Evolutionary conservation across 768 basidiomycete species (phyloP), one percentile per base, ranked within the genome.

Genomic region (Imleria badia): DNA sequence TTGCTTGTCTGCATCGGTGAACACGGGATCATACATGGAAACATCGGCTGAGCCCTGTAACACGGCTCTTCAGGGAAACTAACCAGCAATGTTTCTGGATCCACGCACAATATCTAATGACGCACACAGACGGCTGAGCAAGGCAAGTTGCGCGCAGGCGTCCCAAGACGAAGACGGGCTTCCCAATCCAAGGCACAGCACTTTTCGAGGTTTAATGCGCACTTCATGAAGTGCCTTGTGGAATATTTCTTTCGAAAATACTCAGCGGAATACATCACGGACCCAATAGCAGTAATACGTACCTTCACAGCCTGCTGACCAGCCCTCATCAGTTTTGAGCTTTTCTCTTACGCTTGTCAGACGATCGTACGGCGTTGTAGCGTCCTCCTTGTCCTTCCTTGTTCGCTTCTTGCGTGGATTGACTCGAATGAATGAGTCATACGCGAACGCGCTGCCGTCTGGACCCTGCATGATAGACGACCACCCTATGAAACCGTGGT

Each of bases 151-250:
- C 34, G 79, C 80, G 55, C 85, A 80, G 35, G 89, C 78, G 52
- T 81, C 81, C 45, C 73, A 73, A 45, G 86, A 89, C 39, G 74
- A 65, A 17, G 77, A 73, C n/a, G 89, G 88, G 66, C 85, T 87
- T 46, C 89, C 89, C 29, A 91, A 74, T 12, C 89, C 89, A 14
- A 91, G 79, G 67, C 89, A 91, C 39, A 91, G 65, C 43, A 87
- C 73, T 31, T 67, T 68, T 43, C 45, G 52, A 53, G 72, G 56
- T 45, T 55, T 55, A 44, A 72, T 56, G 35, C 58, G 48, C 34
- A 60, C 60, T 20, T 54, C 53, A 23, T 48, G 58, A 23, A 81
- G 48, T 34, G 72, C 73, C 33, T 71, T 67, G 35, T 67, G 61
- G 39, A 80, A 44, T 19, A 73, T 62, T 56, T 69, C 79, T 79